Evolutionary conservation across 2,329 filamentous ascomycete genomes (phyloP), one percentile per base, ranked within the genome.

Genomic region (Diaporthe longicolla): DNA sequence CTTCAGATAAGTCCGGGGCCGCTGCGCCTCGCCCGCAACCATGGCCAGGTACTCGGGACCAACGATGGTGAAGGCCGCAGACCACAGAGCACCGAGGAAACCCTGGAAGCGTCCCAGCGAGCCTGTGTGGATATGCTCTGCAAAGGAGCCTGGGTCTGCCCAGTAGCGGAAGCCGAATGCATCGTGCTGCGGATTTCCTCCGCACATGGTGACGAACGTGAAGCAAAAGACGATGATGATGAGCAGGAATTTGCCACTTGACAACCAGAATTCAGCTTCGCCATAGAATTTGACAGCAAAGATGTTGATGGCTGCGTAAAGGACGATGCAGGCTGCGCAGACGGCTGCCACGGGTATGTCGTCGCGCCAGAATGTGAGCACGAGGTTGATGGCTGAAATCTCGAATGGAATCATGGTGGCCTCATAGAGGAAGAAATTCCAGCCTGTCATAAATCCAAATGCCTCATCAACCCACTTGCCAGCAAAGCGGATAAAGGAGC

Each of bases 171-270:
- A 95, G 24, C 93, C 93, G 78, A 91, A 94, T 1, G 90, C 86
- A 78, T 93, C 91, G 65, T 89, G 84, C 13, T 90, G 81, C 0
- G 94, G 94, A 77, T 95, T 95, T 40, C 93, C 94, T 37, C 93
- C 94, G 8, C 95, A 85, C 92, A 95, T 95, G 59, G 91, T 92
- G 77, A 96, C 87, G 79, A 96, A 93, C 19, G 94, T 95, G 82
- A 93, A 95, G 79, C 87, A 84, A 80, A 94, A 92, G 72, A 94
- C 85, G 10, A 91, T 90, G 73, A 92, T 84, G 77, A 93, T 93
- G 61, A 94, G 85, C 26, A 94, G 81, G 48, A 93, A 86, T 80
- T 94, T 93, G 75, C 91, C 90, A 50, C 82, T 84, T 2, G 89
- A 88, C 2, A 91, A 84, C 88, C 88, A 92, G 78, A 95, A 95